Percentiles rank a stretch among this genome's conserved stretches.
Evolutionary conservation across 1,284 basidiomycete species (phyloP).

Genomic region (Rhodotorula sp.): DNA sequence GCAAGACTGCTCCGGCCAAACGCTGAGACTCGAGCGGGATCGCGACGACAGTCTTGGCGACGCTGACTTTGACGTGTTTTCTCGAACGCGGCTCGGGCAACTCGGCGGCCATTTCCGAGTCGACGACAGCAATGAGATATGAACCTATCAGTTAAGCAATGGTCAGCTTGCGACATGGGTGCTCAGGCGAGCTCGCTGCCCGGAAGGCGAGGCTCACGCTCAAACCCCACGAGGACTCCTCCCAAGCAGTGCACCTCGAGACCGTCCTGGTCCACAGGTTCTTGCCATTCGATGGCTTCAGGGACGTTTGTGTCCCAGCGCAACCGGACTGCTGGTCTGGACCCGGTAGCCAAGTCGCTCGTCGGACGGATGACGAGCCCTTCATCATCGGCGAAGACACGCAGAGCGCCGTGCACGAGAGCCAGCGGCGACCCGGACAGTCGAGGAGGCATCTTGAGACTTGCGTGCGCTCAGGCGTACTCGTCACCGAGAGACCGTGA

Average conservation of each 20-base stretch:
- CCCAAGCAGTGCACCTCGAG: constrained; percentile 32
- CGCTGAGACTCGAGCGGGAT: constrained; percentile 29
- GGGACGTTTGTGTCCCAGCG: constrained; percentile 17
- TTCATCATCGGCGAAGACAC: no score
- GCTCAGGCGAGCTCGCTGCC: neutral
- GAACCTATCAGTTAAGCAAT: neutral
- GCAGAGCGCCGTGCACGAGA: no score
- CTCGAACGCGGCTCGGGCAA: constrained; percentile 17
- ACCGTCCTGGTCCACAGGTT: constrained; percentile 50
- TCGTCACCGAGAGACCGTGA: no score
- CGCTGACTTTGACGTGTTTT: constrained; percentile 7
- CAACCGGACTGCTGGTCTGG: neutral
- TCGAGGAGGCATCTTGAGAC: no score
- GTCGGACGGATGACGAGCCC: no score
- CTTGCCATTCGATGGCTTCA: constrained; percentile 46
- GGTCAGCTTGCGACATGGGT: constrained; percentile 39
- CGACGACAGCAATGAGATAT: constrained; percentile 25
- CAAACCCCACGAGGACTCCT: constrained; percentile 53
- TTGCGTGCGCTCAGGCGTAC: no score
- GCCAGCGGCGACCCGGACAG: no score
- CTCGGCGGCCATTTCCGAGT: constrained; percentile 20
- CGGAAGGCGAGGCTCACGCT: constrained; percentile 51
- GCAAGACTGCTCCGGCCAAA: constrained; percentile 9
- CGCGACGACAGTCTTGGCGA: constrained; percentile 20
- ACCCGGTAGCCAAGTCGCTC: no score